Evolutionary conservation across 2,329 filamentous ascomycete genomes (phyloP).

Genomic region (Colletotrichum spaethianum): DNA sequence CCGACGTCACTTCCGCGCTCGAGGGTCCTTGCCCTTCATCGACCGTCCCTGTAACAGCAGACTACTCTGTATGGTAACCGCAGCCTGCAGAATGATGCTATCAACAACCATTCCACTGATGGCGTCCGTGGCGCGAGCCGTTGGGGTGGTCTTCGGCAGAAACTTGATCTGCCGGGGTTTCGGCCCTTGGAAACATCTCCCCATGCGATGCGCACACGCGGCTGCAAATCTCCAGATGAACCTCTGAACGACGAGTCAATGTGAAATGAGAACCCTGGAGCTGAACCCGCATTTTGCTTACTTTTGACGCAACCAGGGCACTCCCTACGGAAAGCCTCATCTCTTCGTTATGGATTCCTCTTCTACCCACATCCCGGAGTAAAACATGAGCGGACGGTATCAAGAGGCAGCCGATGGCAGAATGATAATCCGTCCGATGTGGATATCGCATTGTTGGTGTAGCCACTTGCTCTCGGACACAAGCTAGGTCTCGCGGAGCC

Average conservation of each 20-base stretch:
- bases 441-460: neutral
- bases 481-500: neutral
- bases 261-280: neutral
- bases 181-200: neutral
- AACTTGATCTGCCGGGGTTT: neutral
- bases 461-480: neutral
- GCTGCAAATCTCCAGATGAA: conserved; percentile 29
- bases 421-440: neutral
- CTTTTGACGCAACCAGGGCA: neutral
- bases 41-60: neutral
- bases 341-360: conserved; percentile 16
- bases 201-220: conserved; percentile 13
- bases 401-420: neutral
- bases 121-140: neutral
- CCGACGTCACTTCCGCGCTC: conserved; percentile 33
- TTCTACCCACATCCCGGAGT: conserved; percentile 23
- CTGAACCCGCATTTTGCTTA: conserved; percentile 5
- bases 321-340: neutral
- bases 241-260: conserved; percentile 2
- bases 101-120: neutral
- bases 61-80: too few species aligned
- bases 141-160: neutral
- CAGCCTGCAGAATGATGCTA: conserved; percentile 27
- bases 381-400: neutral
- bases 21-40: conserved; percentile 21